phyloP scores from a whole-genome alignment of 306 rosid genomes.

The Vigna nakashimae region DNA sequence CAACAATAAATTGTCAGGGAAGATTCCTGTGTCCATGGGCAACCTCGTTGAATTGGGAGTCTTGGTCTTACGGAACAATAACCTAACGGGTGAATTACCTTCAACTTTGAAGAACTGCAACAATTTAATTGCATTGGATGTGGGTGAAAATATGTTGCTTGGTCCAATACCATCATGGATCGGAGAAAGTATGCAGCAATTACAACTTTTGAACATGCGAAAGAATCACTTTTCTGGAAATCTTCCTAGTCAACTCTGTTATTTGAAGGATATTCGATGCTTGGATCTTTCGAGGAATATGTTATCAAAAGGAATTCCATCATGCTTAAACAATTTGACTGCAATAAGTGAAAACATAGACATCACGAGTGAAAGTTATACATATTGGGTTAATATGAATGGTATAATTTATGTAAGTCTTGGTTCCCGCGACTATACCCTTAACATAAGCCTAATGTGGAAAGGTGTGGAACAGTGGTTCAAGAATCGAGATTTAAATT shows the following conservation, averaged over 20 bases:
- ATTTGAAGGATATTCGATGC: background rate
- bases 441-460: too few relatives aligned
- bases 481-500: too few relatives aligned
- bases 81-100: too few relatives aligned
- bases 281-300: background rate
- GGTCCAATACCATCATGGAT: background rate
- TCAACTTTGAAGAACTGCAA: too few relatives aligned
- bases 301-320: background rate
- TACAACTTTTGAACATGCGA: background rate
- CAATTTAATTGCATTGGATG: too few relatives aligned
- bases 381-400: too few relatives aligned
- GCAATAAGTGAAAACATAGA: background rate
- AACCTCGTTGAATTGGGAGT: background rate
- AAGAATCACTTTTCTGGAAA: background rate
- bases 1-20: background rate
- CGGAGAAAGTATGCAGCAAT: background rate
- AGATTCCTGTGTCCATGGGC: background rate
- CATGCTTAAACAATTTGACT: background rate
- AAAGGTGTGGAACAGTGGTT: too few relatives aligned
- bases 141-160: too few relatives aligned
- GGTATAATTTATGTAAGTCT: too few relatives aligned
- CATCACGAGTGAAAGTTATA: accelerated
- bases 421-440: too few relatives aligned
- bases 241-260: background rate
- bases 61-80: too few relatives aligned